These are phyloP conservation scores for Phytophthora brassicae DNA, from an alignment of 352 stramenopile species.

Conservation along the genomic window DNA sequence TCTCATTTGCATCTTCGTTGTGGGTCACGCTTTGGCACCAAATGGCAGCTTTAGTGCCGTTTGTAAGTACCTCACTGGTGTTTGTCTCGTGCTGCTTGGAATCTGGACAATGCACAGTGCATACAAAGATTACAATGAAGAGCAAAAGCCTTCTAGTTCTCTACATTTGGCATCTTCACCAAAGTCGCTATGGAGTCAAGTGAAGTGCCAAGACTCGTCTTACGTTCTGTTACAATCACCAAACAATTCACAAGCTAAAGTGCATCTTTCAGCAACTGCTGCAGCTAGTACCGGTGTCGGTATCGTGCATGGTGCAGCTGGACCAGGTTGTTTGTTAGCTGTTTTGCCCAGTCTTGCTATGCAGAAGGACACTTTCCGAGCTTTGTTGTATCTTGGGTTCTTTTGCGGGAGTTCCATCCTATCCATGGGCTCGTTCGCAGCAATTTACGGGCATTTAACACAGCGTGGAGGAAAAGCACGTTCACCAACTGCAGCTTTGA, in stretches of 20 bases:
- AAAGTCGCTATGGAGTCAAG: slow-evolving; percentile 42
- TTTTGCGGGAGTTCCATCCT: slow-evolving; percentile 88
- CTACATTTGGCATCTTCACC: slow-evolving; percentile 25
- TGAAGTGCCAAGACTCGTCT: slow-evolving; percentile 57
- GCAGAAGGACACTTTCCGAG: slow-evolving; percentile 66
- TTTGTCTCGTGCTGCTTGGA: slow-evolving; percentile 65
- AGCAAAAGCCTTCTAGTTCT: slow-evolving; percentile 7
- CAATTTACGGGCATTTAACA: slow-evolving; percentile 76
- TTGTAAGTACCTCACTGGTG: slow-evolving; percentile 68
- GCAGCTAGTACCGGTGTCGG: slow-evolving; percentile 57
- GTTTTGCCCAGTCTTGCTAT: slow-evolving; percentile 87
- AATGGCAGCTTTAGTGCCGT: slow-evolving; percentile 30
- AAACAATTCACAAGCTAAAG: slow-evolving; percentile 13
- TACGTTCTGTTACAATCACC: slow-evolving; percentile 51
- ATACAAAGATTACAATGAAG: slow-evolving; percentile 32
- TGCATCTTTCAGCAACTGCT: slow-evolving; percentile 10
- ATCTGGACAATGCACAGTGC: slow-evolving; percentile 52
- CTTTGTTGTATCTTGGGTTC: slow-evolving; percentile 74
- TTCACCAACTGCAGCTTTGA: slow-evolving; percentile 40
- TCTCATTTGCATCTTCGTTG: slow-evolving; percentile 44
- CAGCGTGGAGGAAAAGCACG: slow-evolving; percentile 28
- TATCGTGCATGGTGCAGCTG: slow-evolving; percentile 88
- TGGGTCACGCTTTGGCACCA: slow-evolving; percentile 38
- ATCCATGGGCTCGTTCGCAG: slow-evolving; percentile 88
- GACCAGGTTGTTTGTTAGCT: slow-evolving; percentile 70